Evolutionary conservation across 2,329 filamentous ascomycete genomes (phyloP).

Genomic region (Xenosphaeropsis pyriputrescens): DNA sequence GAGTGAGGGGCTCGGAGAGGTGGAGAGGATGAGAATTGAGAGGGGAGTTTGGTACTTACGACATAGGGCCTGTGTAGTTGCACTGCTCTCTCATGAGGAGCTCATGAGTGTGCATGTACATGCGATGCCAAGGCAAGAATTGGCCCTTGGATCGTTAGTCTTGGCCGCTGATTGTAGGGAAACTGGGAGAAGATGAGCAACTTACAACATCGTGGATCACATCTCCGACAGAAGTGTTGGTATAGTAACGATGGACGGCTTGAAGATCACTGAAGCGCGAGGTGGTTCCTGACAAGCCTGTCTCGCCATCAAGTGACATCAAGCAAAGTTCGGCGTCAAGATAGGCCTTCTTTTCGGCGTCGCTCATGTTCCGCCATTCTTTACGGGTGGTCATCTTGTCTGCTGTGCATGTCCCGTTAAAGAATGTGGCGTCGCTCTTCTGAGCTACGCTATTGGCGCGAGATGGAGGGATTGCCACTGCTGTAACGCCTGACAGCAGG

Average conservation of each 20-base stretch:
- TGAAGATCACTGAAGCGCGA: constrained; percentile 24
- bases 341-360: constrained; percentile 5
- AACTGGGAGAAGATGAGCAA: no score
- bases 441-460: no score
- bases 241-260: constrained; percentile 21
- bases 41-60: no score
- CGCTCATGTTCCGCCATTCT: constrained; percentile 5
- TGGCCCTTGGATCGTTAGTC: constrained; percentile 15
- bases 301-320: constrained; percentile 1
- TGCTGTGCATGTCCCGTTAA: constrained; percentile 2
- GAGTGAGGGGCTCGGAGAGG: no score
- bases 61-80: constrained; percentile 12
- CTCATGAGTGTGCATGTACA: constrained; percentile 22
- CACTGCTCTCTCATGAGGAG: constrained; percentile 23
- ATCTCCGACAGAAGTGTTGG: constrained; percentile 13
- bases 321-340: constrained; percentile 6
- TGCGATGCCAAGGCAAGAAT: constrained; percentile 26
- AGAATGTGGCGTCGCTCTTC: no score
- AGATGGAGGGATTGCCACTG: no score
- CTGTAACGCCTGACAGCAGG: no score
- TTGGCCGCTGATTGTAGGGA: no score
- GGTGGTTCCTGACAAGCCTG: constrained; percentile 5
- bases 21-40: no score
- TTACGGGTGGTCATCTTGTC: constrained; percentile 4
- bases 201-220: no score